phyloP scores from a whole-genome alignment of 495 filamentous ascomycete species.

The Penicillium simplicissimum region DNA sequence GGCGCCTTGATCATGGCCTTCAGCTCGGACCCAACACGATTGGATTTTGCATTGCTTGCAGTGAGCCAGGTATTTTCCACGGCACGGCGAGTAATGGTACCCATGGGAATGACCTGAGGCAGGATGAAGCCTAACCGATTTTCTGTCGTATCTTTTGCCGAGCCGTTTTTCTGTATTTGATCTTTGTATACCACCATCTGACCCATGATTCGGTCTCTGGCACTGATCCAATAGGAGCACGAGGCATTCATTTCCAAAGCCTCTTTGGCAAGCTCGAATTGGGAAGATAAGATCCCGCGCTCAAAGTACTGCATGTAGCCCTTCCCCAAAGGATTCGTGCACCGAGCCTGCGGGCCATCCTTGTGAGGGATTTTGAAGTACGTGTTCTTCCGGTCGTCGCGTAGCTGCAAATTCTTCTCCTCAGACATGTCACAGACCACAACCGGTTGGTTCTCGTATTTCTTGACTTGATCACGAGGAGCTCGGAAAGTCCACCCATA shows the following conservation, averaged over 20 bases:
- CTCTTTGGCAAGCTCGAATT: conserved; percentile 86
- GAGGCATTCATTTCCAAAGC: conserved; percentile 97
- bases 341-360: conserved; percentile 83
- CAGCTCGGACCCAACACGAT: conserved; percentile 93
- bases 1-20: conserved; percentile 97
- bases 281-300: conserved; percentile 78
- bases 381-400: conserved; percentile 61
- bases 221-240: conserved; percentile 98
- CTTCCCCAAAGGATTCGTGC: conserved; percentile 85
- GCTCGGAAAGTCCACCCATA: conserved; percentile 92
- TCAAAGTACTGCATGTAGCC: conserved; percentile 89
- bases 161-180: conserved; percentile 43
- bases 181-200: conserved; percentile 90
- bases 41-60: conserved; percentile 92
- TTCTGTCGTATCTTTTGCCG: conserved; percentile 15
- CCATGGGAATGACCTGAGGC: conserved; percentile 99
- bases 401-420: conserved; percentile 62
- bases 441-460: conserved; percentile 70
- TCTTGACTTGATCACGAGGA: conserved; percentile 57
- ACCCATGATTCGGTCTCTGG: conserved; percentile 84
- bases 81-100: conserved; percentile 92
- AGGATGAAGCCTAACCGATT: conserved; percentile 77
- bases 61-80: conserved; percentile 99
- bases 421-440: conserved; percentile 72
- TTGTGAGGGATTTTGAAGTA: conserved; percentile 98